phyloP scores from a whole-genome alignment of 805 yeast species.

The Priceomyces haplophilus region DNA sequence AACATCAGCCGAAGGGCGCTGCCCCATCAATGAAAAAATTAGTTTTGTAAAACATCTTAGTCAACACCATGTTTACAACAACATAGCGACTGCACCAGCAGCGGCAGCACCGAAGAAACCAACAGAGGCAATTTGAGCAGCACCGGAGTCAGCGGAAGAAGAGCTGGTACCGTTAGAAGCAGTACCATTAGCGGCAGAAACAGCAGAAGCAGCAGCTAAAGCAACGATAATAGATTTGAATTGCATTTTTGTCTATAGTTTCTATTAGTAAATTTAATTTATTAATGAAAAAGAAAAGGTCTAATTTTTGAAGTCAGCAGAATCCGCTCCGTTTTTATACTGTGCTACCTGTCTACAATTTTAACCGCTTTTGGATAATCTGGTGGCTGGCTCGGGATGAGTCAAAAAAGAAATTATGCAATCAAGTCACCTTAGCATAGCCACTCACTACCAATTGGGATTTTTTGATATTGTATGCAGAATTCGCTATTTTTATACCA shows the following conservation, averaged over 20 bases:
- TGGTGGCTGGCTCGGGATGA: neutral
- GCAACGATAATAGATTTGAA: conserved; percentile 66
- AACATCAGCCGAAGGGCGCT: conserved; percentile 3
- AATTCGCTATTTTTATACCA: neutral
- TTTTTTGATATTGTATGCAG: neutral
- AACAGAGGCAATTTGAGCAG: conserved; percentile 45
- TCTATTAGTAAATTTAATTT: conserved; percentile 4
- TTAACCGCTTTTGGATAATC: neutral
- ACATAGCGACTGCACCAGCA: conserved; percentile 73
- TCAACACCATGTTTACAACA: conserved; percentile 25
- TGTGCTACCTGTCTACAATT: neutral
- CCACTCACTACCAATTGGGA: neutral
- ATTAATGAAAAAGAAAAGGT: neutral
- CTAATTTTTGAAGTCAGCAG: neutral
- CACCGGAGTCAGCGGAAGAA: conserved; percentile 47
- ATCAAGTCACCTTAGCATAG: neutral
- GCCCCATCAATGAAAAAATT: neutral
- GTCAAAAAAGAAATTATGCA: neutral
- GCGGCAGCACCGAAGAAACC: conserved; percentile 77
- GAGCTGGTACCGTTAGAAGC: conserved; percentile 14
- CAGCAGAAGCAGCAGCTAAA: conserved; percentile 68
- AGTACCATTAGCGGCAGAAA: conserved; percentile 52
- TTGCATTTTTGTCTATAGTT: conserved; percentile 50
- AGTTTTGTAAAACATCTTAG: neutral
- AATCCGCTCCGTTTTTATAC: conserved; percentile 6